A percentile compares a stretch with the other conserved stretches of the same genome.
Conservation (phyloP, 2,329 filamentous ascomycete species). For the Fusarium torreyae region DNA sequence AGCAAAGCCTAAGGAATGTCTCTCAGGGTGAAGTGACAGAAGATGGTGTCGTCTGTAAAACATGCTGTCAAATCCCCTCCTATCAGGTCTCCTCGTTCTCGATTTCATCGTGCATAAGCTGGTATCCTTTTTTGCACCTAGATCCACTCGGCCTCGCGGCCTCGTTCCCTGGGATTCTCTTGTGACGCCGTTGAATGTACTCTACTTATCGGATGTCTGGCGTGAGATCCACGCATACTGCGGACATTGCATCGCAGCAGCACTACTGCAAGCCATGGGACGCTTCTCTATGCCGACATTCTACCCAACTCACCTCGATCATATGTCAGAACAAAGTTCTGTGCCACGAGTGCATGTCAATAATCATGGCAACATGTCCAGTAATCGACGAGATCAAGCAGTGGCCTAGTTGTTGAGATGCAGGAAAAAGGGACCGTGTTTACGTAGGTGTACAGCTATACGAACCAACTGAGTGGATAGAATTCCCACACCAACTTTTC, state of each 20-base stretch:
- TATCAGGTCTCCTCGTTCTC: constrained; percentile 39
- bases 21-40: constrained; percentile 36
- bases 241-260: constrained; percentile 35
- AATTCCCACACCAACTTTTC: constrained; percentile 17
- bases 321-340: constrained; percentile 27
- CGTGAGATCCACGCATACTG: constrained; percentile 43
- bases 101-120: constrained; percentile 45
- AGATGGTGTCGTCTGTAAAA: constrained; percentile 37
- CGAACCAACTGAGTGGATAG: constrained; percentile 18
- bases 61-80: constrained; percentile 36
- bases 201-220: constrained; percentile 38
- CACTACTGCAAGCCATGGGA: constrained; percentile 47
- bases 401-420: constrained; percentile 30
- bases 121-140: constrained; percentile 21
- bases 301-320: constrained; percentile 28
- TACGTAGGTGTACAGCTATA: constrained; percentile 28
- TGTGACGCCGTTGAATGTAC: constrained; percentile 33
- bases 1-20: constrained; percentile 39
- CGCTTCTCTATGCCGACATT: constrained; percentile 37
- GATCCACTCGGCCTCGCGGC: constrained; percentile 38
- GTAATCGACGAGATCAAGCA: constrained; percentile 20
- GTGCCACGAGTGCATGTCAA: constrained; percentile 26
- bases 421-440: constrained; percentile 38
- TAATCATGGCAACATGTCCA: constrained; percentile 11
- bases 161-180: constrained; percentile 24